phyloP scores from a whole-genome alignment of 352 stramenopile species.

The Globisporangium okanoganense region DNA sequence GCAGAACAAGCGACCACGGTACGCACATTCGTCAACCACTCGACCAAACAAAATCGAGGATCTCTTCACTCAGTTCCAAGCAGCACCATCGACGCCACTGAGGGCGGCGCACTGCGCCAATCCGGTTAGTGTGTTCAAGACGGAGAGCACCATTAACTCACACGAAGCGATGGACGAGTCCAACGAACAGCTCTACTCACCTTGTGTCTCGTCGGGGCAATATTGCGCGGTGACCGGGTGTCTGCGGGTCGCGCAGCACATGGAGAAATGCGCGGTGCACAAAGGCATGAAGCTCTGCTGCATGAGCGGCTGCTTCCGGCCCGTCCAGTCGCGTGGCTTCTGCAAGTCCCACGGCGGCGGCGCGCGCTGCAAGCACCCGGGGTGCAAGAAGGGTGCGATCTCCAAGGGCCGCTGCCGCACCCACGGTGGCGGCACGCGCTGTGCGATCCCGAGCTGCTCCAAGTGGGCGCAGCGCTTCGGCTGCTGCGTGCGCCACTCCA shows the following conservation, averaged over 20 bases:
- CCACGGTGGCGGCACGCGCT: slow-evolving; percentile 51
- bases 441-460: slow-evolving; percentile 32
- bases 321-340: slow-evolving; percentile 44
- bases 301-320: slow-evolving; percentile 30
- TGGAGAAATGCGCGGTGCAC: slow-evolving; percentile 38
- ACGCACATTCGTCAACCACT: no score
- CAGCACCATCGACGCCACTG: not conserved
- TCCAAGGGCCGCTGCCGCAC: slow-evolving; percentile 45
- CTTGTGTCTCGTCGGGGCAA: not conserved
- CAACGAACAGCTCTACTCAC: slow-evolving; percentile 5
- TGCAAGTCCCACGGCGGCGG: slow-evolving; percentile 65
- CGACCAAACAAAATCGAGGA: not conserved
- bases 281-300: slow-evolving; percentile 42
- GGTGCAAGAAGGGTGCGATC: slow-evolving; percentile 48
- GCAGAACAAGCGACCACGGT: slow-evolving; percentile 2
- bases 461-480: slow-evolving; percentile 47
- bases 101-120: not conserved
- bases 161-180: not conserved
- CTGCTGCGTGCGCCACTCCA: slow-evolving; percentile 41
- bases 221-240: slow-evolving; percentile 32
- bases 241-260: slow-evolving; percentile 17
- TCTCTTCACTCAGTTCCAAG: not conserved
- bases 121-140: not conserved
- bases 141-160: not conserved
- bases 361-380: slow-evolving; percentile 41